A percentile compares a stretch with the other conserved stretches of the same genome.
Conservation (phyloP, 2,329 filamentous ascomycete species). For the Tolypocladium tundrense region DNA sequence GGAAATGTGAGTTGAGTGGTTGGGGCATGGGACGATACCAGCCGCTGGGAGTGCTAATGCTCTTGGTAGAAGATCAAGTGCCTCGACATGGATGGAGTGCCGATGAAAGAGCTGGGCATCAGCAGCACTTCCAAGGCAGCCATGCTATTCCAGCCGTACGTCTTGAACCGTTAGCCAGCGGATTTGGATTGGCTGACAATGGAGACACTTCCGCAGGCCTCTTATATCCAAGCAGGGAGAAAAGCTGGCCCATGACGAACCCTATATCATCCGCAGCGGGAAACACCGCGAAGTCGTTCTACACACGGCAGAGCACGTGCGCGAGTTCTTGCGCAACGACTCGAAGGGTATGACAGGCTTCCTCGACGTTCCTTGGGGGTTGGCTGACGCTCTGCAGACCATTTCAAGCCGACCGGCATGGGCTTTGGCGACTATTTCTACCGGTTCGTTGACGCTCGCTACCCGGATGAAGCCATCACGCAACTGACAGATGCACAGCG, state of each 20-base stretch:
- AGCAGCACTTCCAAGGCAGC: neutral
- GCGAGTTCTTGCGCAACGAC: neutral
- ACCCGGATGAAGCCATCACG: neutral
- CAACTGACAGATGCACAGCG: neutral
- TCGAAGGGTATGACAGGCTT: neutral
- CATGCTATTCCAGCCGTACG: neutral
- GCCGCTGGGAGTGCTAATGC: neutral
- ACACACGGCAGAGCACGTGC: neutral
- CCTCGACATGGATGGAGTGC: neutral
- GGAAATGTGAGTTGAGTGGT: neutral
- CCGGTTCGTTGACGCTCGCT: neutral
- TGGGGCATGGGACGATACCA: neutral
- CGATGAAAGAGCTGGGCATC: neutral
- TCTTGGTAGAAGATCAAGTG: neutral
- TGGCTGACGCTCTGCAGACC: neutral
- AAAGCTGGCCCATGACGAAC: neutral
- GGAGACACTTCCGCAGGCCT: neutral
- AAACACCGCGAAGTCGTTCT: neutral
- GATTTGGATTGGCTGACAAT: neutral
- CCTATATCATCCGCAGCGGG: neutral
- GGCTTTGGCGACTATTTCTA: neutral
- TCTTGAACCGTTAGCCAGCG: neutral
- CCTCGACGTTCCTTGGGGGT: neutral
- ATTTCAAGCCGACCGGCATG: neutral
- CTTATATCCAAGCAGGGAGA: neutral